phyloP scores from a whole-genome alignment of 139 green algal species.

The Coelastrella sp. region DNA sequence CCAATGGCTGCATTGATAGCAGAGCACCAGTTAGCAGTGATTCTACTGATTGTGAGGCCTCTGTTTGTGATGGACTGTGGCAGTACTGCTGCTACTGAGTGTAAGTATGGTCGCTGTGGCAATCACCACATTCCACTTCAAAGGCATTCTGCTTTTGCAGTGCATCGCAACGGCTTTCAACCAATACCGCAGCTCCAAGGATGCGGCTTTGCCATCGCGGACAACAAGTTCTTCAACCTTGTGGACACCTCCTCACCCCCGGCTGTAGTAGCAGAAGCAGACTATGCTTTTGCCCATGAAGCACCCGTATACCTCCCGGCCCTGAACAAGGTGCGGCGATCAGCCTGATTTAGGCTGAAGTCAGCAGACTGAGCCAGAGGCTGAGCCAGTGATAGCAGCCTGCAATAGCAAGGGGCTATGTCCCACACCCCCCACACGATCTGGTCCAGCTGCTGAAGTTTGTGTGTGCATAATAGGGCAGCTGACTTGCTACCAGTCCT shows the following conservation, averaged over 20 bases:
- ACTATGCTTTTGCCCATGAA: conserved; percentile 29
- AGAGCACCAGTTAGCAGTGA: not conserved
- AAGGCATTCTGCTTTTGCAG: not conserved
- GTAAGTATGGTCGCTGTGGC: not conserved
- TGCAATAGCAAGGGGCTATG: no score
- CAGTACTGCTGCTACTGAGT: not conserved
- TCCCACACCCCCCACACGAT: no score
- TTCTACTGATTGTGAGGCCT: not conserved
- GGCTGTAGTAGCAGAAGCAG: not conserved
- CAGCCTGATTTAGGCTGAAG: no score
- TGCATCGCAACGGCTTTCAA: conserved; percentile 8
- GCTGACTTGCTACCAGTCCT: no score
- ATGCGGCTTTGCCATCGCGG: conserved; percentile 15
- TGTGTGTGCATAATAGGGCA: no score
- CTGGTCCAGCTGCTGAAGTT: no score
- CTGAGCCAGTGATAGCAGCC: no score
- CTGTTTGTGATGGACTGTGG: not conserved
- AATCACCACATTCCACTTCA: not conserved
- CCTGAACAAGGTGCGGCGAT: conserved; percentile 15
- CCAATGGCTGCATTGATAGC: not conserved
- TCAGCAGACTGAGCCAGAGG: no score
- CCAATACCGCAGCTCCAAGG: not conserved
- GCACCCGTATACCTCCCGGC: conserved; percentile 31
- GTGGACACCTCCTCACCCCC: not conserved
- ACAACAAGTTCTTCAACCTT: conserved; percentile 20